These are phyloP conservation scores for Mrakiaceae sp. DNA, from an alignment of 1,284 basidiomycete species.

Conservation along the genomic window DNA sequence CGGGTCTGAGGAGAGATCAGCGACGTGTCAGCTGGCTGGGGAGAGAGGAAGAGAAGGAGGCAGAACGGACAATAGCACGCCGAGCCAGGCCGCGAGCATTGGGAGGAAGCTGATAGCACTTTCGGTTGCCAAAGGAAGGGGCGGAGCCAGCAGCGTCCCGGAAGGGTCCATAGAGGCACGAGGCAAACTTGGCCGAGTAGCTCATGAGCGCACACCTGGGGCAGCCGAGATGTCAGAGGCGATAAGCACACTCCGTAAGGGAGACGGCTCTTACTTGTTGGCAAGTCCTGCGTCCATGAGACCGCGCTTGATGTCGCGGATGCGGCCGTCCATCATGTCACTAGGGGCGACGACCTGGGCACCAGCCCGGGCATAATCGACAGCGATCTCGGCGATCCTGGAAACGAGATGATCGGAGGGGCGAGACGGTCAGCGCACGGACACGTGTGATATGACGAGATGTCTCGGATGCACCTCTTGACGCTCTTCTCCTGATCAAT, in stretches of 20 bases:
- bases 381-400: conserved; percentile 73
- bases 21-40: background rate
- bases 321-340: conserved; percentile 99
- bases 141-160: conserved; percentile 94
- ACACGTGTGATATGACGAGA: too few species aligned
- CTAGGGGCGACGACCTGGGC: conserved; percentile 97
- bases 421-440: too few species aligned
- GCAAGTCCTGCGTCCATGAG: conserved; percentile 71
- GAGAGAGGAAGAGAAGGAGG: background rate
- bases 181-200: conserved; percentile 98
- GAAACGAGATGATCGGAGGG: too few species aligned
- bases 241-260: background rate
- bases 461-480: background rate
- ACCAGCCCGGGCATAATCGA: conserved; percentile 85
- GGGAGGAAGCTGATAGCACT: conserved; percentile 95
- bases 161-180: conserved; percentile 94
- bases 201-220: conserved; percentile 75
- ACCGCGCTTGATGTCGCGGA: conserved; percentile 75
- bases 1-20: conserved; percentile 49
- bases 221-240: background rate
- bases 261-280: conserved; percentile 40
- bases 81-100: conserved; percentile 79
- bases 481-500: conserved; percentile 37
- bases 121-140: conserved; percentile 85
- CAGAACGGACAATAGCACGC: conserved; percentile 64